A percentile compares a stretch with the other conserved stretches of the same genome.
Conservation (phyloP, 2,329 filamentous ascomycete genomes). For the Albifimbria verrucaria region DNA sequence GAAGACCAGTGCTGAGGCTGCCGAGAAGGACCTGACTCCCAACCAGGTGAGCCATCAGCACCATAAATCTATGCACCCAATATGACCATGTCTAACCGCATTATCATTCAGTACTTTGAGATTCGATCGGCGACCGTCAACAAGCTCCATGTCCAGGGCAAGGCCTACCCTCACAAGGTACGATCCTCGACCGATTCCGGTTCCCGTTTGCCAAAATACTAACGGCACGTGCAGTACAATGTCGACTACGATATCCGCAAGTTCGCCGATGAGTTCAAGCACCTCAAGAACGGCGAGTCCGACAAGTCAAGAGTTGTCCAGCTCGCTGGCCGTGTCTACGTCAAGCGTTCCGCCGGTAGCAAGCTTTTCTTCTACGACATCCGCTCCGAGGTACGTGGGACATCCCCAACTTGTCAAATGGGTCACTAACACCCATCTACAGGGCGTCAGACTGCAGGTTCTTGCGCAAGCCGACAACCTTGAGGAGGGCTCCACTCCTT, state of each 20-base stretch:
- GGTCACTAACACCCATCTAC: background rate
- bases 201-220: background rate
- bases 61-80: too few species aligned
- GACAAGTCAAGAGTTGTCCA: conserved; percentile 71
- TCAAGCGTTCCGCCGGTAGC: conserved; percentile 74
- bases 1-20: conserved; percentile 57
- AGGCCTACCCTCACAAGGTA: conserved; percentile 76
- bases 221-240: conserved; percentile 56
- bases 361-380: conserved; percentile 90
- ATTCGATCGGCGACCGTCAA: conserved; percentile 79
- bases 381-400: conserved; percentile 28
- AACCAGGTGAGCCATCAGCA: conserved; percentile 43
- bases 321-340: conserved; percentile 84
- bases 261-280: conserved; percentile 73
- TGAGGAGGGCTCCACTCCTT: conserved; percentile 61
- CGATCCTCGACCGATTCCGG: background rate
- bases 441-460: conserved; percentile 74
- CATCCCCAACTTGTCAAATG: background rate
- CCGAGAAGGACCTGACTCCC: conserved; percentile 54
- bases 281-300: conserved; percentile 85
- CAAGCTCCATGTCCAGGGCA: conserved; percentile 37
- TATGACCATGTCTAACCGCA: background rate
- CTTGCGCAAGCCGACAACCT: conserved; percentile 86
- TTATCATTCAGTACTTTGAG: conserved; percentile 71
- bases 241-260: conserved; percentile 78